Evolutionary conservation across 2,329 filamentous ascomycete genomes (phyloP), one percentile per base, ranked within the genome.

Genomic region (Ceratocystis papillata): DNA sequence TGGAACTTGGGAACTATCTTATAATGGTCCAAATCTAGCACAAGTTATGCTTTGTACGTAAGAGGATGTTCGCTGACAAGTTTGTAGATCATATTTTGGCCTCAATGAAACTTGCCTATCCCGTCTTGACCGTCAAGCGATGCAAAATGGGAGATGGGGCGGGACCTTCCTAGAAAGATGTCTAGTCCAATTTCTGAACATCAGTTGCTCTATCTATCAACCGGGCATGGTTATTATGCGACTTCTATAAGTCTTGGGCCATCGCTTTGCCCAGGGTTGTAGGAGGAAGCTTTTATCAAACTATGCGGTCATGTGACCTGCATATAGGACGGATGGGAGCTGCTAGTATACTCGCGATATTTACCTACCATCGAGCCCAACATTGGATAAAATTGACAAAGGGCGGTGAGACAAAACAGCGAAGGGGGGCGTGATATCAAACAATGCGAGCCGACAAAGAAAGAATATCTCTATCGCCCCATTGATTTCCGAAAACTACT

Each of bases 281-380:
- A 28, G 17, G 28, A 33, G 8, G 7, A 3, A 37, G 37, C 37
- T 41, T 12, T 37, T 8, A 33, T 59, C 55, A 59, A 59, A 30
- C 55, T 37, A 59, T n/a, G 28, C 25, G 55, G 55, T 59, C 55
- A 59, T 59, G 55, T 59, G 55, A 59, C 55, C 55, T 33, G 55
- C 12, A 37, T 20, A 7, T 37, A 37, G 30, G 28, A 59, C 55
- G 25, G 53, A 17, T 57, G 28, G 28, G 55, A 59, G 55, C 28
- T n/a, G 22, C 7, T 28, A 25, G 6, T n/a, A n/a, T n/a, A n/a
- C 53, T 30, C 6, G 55, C 28, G 28, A 59, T 37, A 59, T 59
- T 33, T 59, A 10, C 55, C 7, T 6, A 37, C 55, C 10, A 59
- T 20, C 28, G 12, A 7, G 7, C 15, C 12, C 15, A 25, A 15